A percentile compares a stretch with the other conserved stretches of the same genome.
These are phyloP conservation scores for Trichoderma breve DNA, from an alignment of 2,329 filamentous ascomycete genomes.

Conservation along the genomic window DNA sequence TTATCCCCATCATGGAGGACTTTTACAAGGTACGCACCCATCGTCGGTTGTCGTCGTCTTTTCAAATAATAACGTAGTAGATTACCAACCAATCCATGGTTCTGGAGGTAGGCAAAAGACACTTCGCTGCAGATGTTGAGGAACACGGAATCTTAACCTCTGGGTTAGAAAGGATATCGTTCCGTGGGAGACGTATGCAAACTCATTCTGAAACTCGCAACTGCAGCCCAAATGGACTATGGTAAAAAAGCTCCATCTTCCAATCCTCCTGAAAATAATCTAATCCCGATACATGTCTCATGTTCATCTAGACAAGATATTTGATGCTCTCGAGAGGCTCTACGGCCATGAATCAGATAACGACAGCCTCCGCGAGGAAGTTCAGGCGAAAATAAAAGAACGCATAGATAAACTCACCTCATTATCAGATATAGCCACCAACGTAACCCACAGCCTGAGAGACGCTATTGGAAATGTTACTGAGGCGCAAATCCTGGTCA, in stretches of 20 bases:
- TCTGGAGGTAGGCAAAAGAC: neutral
- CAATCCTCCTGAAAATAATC: neutral
- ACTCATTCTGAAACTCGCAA: neutral
- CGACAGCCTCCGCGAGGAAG: neutral
- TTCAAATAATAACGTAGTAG: neutral
- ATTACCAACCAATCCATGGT: neutral
- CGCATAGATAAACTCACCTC: neutral
- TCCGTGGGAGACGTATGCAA: neutral
- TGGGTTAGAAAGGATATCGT: neutral
- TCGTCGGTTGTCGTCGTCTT: too few species aligned
- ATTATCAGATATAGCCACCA: neutral
- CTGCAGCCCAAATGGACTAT: neutral
- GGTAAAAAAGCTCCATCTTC: neutral
- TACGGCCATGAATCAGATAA: conserved; percentile 1
- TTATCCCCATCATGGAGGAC: neutral
- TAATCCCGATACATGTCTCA: neutral
- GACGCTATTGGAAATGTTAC: neutral
- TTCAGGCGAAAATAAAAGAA: neutral
- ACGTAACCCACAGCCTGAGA: neutral
- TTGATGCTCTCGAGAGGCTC: neutral
- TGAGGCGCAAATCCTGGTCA: neutral
- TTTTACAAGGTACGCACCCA: neutral
- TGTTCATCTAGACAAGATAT: neutral
- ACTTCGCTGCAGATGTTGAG: fast-evolving
- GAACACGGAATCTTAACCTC: neutral